Conservation (phyloP, 2,329 filamentous ascomycete genomes). For the Penicillium sp. region DNA sequence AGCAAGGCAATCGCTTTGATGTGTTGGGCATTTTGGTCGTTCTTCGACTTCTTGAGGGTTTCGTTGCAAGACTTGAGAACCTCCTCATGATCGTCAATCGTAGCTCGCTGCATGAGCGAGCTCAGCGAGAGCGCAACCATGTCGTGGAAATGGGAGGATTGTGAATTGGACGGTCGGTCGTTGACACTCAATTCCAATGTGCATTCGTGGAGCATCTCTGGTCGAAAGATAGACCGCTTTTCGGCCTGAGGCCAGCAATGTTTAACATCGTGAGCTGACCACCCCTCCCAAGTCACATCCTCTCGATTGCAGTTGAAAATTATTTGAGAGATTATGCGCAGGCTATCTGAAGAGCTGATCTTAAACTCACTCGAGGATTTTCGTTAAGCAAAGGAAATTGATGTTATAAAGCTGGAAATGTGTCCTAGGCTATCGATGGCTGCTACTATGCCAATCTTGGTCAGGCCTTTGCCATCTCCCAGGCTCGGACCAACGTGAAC, state of each 20-base stretch:
- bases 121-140: conserved; percentile 52
- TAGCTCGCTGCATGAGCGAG: conserved; percentile 58
- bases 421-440: too few relatives aligned
- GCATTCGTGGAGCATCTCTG: conserved; percentile 1
- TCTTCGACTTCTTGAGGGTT: conserved; percentile 59
- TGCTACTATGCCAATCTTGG: too few relatives aligned
- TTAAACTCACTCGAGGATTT: too few relatives aligned
- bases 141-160: conserved; percentile 19
- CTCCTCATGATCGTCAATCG: conserved; percentile 65
- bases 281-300: not conserved
- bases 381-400: too few relatives aligned
- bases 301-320: too few relatives aligned
- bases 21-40: conserved; percentile 59
- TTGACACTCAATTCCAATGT: not conserved
- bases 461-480: too few relatives aligned
- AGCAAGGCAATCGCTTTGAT: conserved; percentile 62
- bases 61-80: conserved; percentile 61
- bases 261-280: not conserved
- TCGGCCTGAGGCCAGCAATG: not conserved
- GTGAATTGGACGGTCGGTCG: not conserved
- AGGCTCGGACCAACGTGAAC: too few relatives aligned
- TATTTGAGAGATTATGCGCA: too few relatives aligned
- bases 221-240: conserved; percentile 1
- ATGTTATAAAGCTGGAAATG: too few relatives aligned
- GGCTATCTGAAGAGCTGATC: too few relatives aligned